phyloP scores from a whole-genome alignment of 129 eudicot species.

The Ambrosia trifida region DNA sequence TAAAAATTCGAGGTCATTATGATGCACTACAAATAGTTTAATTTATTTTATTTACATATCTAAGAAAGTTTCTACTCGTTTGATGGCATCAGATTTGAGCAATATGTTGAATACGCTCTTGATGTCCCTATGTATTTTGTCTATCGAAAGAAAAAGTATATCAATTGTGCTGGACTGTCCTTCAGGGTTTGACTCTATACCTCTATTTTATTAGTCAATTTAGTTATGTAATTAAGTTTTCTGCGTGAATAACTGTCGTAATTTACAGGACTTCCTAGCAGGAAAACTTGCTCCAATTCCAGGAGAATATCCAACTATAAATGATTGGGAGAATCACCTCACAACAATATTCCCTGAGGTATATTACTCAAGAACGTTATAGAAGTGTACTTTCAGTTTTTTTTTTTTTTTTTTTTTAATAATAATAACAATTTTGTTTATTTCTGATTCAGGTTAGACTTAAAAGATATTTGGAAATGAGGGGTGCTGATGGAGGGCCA shows the following conservation, averaged over 20 bases:
- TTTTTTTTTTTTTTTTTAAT: background rate
- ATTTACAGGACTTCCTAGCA: constrained; percentile 74
- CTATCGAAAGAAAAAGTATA: constrained; percentile 76
- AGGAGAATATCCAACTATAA: constrained; percentile 82
- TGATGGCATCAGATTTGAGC: constrained; percentile 76
- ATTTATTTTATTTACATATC: background rate
- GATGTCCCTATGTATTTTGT: constrained; percentile 98
- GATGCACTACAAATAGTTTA: background rate
- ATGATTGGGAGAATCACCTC: constrained; percentile 98
- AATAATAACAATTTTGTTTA: background rate
- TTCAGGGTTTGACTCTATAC: constrained; percentile 68
- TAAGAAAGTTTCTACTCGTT: background rate
- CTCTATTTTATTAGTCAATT: constrained; percentile 1
- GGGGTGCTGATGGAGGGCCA: constrained; percentile 99
- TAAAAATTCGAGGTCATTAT: background rate
- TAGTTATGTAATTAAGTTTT: background rate
- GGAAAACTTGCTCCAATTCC: constrained; percentile 88
- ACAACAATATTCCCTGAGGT: constrained; percentile 98
- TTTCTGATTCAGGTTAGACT: constrained; percentile 73
- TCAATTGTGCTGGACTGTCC: constrained; percentile 87
- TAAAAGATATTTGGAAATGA: constrained; percentile 94
- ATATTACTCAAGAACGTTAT: background rate
- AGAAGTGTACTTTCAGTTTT: background rate
- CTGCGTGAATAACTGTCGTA: constrained; percentile 5
- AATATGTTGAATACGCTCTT: constrained; percentile 96